Evolutionary conservation across 345 rosid species (phyloP).

Genomic region (Eucalyptus sp.): DNA sequence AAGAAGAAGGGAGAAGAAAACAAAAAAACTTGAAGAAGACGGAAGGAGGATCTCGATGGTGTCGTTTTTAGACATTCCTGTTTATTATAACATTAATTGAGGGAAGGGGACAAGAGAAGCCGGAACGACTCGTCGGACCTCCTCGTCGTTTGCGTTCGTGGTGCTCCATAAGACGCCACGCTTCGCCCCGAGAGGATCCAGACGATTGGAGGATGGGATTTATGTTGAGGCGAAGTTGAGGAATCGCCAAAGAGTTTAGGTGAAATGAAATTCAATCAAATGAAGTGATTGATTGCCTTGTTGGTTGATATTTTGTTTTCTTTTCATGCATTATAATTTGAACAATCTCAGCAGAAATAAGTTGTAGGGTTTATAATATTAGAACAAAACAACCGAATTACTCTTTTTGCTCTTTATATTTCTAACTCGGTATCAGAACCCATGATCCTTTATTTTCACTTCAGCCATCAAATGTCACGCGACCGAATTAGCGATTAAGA

Average conservation of each 20-base stretch:
- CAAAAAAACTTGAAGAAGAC: not conserved
- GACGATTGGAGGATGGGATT: not conserved
- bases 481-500: not conserved
- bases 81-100: not conserved
- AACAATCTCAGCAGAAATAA: not conserved
- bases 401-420: too few relatives aligned
- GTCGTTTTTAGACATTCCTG: not conserved
- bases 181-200: not conserved
- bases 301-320: too few relatives aligned
- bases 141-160: not conserved
- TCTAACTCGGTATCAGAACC: not conserved
- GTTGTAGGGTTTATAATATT: not conserved
- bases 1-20: not conserved
- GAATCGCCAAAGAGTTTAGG: not conserved
- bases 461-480: accelerated
- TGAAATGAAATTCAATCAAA: not conserved
- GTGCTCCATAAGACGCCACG: not conserved
- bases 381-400: not conserved
- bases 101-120: not conserved
- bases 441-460: not conserved
- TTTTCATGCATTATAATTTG: not conserved
- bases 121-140: not conserved
- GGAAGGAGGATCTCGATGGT: not conserved
- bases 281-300: not conserved
- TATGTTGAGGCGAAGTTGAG: not conserved